Conservation (phyloP, 2,329 filamentous ascomycete species). For the Penicillium olsonii region DNA sequence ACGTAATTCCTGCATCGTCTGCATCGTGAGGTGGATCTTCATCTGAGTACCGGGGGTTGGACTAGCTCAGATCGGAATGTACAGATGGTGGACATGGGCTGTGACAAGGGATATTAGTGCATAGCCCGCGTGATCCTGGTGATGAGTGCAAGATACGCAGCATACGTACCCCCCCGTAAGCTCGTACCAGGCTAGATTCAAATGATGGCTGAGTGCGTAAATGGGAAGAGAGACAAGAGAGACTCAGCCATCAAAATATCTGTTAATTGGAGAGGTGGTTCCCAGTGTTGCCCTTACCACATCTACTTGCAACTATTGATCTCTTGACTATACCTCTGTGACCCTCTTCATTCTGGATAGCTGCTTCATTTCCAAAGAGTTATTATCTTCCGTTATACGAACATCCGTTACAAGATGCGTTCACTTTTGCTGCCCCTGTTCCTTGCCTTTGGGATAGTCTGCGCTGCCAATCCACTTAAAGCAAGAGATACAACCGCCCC, state of each 20-base stretch:
- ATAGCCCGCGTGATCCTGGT: neutral
- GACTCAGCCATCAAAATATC: neutral
- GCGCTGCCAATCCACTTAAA: constrained; percentile 9
- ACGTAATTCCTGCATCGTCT: neutral
- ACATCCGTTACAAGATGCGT: constrained; percentile 2
- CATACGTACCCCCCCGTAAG: too few species aligned
- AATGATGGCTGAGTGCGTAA: neutral
- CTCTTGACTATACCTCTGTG: neutral
- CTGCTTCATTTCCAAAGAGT: neutral
- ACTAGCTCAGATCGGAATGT: neutral
- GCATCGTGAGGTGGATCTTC: neutral
- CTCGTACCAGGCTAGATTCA: constrained; percentile 3
- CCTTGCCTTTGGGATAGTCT: constrained; percentile 1
- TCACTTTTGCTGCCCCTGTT: neutral
- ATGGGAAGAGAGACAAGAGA: neutral
- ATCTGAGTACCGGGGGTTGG: constrained; percentile 1
- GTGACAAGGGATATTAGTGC: neutral
- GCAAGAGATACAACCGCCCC: constrained; percentile 3
- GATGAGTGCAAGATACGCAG: neutral
- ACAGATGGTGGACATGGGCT: neutral
- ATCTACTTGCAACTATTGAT: neutral
- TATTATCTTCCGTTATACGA: neutral
- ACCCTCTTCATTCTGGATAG: neutral
- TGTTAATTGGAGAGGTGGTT: neutral
- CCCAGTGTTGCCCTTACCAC: neutral